Evolutionary conservation across 208 protist genomes (phyloP).

Genomic region (Wallacemonas collosoma): DNA sequence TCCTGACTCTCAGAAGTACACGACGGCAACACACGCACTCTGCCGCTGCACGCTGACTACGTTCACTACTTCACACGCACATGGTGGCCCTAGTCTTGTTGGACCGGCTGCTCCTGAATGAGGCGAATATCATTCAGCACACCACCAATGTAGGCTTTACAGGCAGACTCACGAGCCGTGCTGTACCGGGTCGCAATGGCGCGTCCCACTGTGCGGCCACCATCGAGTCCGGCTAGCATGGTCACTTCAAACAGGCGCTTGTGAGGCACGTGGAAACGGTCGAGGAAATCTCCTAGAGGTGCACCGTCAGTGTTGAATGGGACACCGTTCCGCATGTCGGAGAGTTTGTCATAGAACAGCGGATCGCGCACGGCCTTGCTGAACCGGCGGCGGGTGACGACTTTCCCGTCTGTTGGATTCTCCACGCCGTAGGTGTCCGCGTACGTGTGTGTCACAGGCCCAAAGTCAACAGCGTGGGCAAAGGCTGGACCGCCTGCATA

Average conservation of each 20-base stretch:
- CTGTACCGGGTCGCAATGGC: constrained; percentile 71
- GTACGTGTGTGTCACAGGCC: constrained; percentile 29
- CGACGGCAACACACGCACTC: too few relatives aligned
- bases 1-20: too few relatives aligned
- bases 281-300: constrained; percentile 45
- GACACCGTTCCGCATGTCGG: constrained; percentile 77
- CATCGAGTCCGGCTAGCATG: constrained; percentile 38
- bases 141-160: constrained; percentile 61
- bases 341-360: constrained; percentile 76
- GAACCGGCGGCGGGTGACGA: constrained; percentile 58
- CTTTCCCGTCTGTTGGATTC: constrained; percentile 62
- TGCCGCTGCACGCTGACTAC: too few relatives aligned
- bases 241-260: constrained; percentile 78
- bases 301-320: constrained; percentile 69
- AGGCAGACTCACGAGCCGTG: constrained; percentile 61
- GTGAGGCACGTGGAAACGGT: constrained; percentile 52
- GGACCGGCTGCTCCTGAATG: constrained; percentile 10
- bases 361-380: constrained; percentile 71
- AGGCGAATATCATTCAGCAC: constrained; percentile 54
- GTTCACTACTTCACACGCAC: too few relatives aligned
- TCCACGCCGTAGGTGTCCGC: constrained; percentile 63
- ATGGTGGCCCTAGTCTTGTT: neutral
- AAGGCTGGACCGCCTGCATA: constrained; percentile 66
- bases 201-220: constrained; percentile 47
- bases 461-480: constrained; percentile 48